These are phyloP conservation scores for Solanum corneliomulleri DNA, from an alignment of 257 asterid genomes.

Conservation along the genomic window DNA sequence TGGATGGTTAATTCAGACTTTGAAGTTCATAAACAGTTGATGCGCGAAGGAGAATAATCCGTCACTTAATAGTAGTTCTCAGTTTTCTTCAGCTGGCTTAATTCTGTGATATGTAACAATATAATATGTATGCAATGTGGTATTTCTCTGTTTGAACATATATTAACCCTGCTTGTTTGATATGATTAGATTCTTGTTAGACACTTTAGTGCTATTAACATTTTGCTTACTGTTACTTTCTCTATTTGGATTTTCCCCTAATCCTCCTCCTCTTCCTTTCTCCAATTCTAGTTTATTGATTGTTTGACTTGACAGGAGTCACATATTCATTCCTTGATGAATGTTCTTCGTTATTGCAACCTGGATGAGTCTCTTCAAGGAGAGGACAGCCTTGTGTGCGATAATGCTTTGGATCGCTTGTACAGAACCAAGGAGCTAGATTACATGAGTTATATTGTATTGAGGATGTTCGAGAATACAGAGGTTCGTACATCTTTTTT, in stretches of 20 bases:
- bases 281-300: not conserved
- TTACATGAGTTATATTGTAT: constrained; percentile 92
- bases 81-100: not conserved
- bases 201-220: not conserved
- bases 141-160: not conserved
- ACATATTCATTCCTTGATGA: constrained; percentile 93
- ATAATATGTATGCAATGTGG: not conserved
- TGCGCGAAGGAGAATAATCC: not conserved
- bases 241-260: not conserved
- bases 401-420: constrained; percentile 77
- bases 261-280: not conserved
- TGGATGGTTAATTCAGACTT: not conserved
- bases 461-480: constrained; percentile 79
- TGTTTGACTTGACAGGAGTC: constrained; percentile 59
- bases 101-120: not conserved
- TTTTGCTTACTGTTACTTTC: not conserved
- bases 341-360: constrained; percentile 96
- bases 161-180: not conserved
- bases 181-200: not conserved
- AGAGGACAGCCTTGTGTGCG: constrained; percentile 75
- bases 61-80: not conserved
- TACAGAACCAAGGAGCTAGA: constrained; percentile 82
- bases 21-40: not conserved
- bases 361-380: constrained; percentile 88
- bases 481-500: constrained; percentile 45